Evolutionary conservation across 1,284 basidiomycete species (phyloP), one percentile per base, ranked within the genome.

Genomic region (Cutaneotrichosporon sp.): DNA sequence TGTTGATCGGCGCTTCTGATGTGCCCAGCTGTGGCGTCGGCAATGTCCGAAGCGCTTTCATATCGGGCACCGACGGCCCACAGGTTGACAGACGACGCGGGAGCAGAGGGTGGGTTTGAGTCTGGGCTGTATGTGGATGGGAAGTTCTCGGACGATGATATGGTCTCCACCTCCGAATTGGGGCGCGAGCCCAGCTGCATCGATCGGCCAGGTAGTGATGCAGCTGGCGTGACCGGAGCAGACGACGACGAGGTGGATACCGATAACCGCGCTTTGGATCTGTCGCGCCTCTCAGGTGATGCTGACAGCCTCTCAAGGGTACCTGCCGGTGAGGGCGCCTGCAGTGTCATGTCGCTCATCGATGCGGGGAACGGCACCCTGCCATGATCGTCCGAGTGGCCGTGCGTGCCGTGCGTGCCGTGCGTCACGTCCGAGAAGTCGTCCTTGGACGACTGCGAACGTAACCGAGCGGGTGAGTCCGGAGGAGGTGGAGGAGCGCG

Each of bases 51-150:
- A 6, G 33, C 24, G 32, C 24, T 26, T 16, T 46, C 45, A 10
- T 33, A 25, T n/a, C 35, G 24, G 7, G 46, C 46, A 11, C 34
- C 35, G 29, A 41, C 27, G 8, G 49, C 51, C 57, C 57, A 59
- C 17, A 44, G 49, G 45, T 59, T 55, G 29, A 34, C 31, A 11
- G 44, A 52, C 16, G 47, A 51, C 6, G 54, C 51, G 5, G 59
- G 54, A 7, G 62, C 65, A 14, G 63, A 60, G 0, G 61, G 39
- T 3, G 69, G 67, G 1, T 57, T 62, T 16, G 70, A 70, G 25
- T 66, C 67, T 32, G 67, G 64, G 10, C 55, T 64, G 49, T 66
- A 71, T 5, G 57, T 33, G 5, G 62, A 65, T 5, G 62, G 55
- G 9, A 56, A 49, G 37, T 41, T 19, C 9, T 26, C 37, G 5